Base-by-base conservation (phyloP, 148 eudicot genomes). In the Diospyros lotus region DNA sequence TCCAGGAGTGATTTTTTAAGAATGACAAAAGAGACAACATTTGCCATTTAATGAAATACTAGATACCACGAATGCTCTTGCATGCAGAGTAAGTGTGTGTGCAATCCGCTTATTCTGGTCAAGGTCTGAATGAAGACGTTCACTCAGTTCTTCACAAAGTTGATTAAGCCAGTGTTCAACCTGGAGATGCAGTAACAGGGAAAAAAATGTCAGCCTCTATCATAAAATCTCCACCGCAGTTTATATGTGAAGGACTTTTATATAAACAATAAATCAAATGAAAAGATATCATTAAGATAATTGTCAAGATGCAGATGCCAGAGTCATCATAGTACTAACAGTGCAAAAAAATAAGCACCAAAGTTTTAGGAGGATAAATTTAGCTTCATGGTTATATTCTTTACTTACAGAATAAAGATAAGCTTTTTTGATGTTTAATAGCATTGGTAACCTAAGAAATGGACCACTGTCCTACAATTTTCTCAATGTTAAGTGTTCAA, bases 61-160 rank as follows among this genome's bases (percentile, higher is more conserved):
- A 62, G 58, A 28, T 64, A 94, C 98, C 92, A 88, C 89, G 86
- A 82, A 86, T 12, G 89, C 95, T 45, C 79, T 86, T 51, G 89
- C 98, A 84, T 94, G 89, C 46, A 94, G 75, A 38, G 97, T 91
- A 40, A 94, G 90, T 40, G 93, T 94, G 75, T 81, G 94, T 50
- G 98, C 95, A 59, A 90, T 83, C 79, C 98, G 87, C 86, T 89
- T 90, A 79, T 94, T 94, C 73, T 85, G 85, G 28, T 94, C 91
- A 55, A 94, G 79, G 76, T 94, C 98, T 71, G 76, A 81, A 64
- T 83, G 81, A 75, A 94, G 90, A 64, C 95, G 97, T 82, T 94
- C 98, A 82, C 84, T 81, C 53, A 94, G 87, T 79, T 94, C 98
- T 81, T 88, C 95, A 84, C 93, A 91, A 41, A 94, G 88, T 74